Base-by-base conservation (phyloP, 2,329 filamentous ascomycete genomes). In the Boeremia exigua region DNA sequence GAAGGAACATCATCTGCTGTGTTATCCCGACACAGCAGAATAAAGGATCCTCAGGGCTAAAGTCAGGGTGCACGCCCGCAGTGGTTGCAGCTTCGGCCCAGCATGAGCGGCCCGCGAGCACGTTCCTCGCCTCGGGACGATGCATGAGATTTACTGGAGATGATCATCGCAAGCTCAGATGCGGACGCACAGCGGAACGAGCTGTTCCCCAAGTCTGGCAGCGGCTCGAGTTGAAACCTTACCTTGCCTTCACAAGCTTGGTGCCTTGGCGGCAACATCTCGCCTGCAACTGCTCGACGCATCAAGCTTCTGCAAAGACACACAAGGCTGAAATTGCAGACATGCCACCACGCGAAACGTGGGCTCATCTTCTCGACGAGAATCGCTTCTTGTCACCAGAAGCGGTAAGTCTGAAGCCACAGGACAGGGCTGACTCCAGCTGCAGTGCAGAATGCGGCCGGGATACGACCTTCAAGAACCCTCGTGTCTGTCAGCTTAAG, bases 401-500 rank as follows among this genome's bases (percentile, higher is more conserved):
- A 58, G 15, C 17, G 61, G 67, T 39, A 62, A 65, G 60, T 54
- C 55, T 53, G 52, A 63, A 65, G 63, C 64, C 67, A 70, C 66
- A 46, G 23, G 25, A 43, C 62, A 63, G 60, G 65, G 63, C 67
- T 61, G 64, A 62, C 54, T 54, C 55, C 62, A 64, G 61, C 61
- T 60, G 52, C 39, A 59, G 62, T 60, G 65, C 61, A 56, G 53
- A 23, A 23, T 23, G 19, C 19, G 19, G 50, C 54, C 47, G 48
- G 39, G 50, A 47, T 19, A 45, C 44, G 57, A 58, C 55, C 38
- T 43, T 46, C 19, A 59, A 48, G 19, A 38, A 34, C 59, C 58
- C 48, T 47, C 48, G 36, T 33, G 23, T 57, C 55, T 58, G 34
- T 56, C 45, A 33, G 40, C 23, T 44, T 33, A n/a, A 33, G 19